phyloP scores from a whole-genome alignment of 2,329 filamentous ascomycete species.

The Sphaerostilbella broomeana region DNA sequence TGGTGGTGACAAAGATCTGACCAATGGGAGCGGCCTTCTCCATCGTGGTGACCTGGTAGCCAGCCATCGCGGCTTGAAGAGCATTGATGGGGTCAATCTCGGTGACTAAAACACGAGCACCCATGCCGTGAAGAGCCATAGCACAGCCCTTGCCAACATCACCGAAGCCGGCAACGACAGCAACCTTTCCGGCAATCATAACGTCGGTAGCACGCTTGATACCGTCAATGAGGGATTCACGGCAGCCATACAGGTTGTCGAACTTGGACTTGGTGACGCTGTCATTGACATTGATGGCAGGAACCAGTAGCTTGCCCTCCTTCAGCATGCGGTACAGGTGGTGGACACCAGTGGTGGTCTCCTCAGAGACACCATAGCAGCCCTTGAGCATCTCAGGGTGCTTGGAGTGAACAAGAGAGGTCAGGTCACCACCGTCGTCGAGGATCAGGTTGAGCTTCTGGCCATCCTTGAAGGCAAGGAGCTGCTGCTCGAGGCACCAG shows the following conservation, averaged over 20 bases:
- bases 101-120: conserved; percentile 91
- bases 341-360: conserved; percentile 99
- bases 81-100: conserved; percentile 99
- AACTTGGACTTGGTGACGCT: conserved; percentile 99
- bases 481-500: conserved; percentile 99
- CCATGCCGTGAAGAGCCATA: conserved; percentile 92
- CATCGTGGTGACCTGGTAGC: conserved; percentile 96
- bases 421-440: conserved; percentile 96
- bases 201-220: conserved; percentile 99
- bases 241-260: conserved; percentile 99
- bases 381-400: conserved; percentile 97
- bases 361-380: conserved; percentile 98
- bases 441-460: conserved; percentile 98
- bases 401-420: conserved; percentile 92
- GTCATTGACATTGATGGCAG: conserved; percentile 99
- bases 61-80: conserved; percentile 95
- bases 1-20: conserved; percentile 99
- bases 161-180: conserved; percentile 95
- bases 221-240: conserved; percentile 95
- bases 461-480: conserved; percentile 91
- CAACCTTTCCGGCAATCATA: conserved; percentile 99
- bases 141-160: conserved; percentile 99
- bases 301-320: conserved; percentile 80
- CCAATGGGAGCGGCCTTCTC: conserved; percentile 83
- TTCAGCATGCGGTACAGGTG: conserved; percentile 98